phyloP scores from a whole-genome alignment of 768 basidiomycete species.

The Naganishia randhawae region DNA sequence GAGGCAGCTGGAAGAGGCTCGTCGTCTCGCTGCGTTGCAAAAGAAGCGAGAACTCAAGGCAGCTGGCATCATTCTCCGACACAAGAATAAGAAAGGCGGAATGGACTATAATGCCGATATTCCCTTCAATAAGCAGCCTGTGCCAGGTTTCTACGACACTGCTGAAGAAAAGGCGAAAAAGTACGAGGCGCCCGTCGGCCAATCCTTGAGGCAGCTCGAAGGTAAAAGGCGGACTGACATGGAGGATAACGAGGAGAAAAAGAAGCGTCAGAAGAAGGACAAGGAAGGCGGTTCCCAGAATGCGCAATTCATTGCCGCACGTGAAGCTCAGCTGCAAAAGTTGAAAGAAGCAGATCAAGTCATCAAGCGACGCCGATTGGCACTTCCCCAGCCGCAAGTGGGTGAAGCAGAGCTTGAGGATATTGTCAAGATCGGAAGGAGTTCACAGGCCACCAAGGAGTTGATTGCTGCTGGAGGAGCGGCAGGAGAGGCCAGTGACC shows the following conservation, averaged over 20 bases:
- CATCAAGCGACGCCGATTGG: conserved; percentile 75
- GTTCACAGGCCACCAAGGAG: conserved; percentile 80
- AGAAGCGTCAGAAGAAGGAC: conserved; percentile 77
- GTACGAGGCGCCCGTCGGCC: conserved; percentile 80
- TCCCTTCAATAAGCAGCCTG: conserved; percentile 95
- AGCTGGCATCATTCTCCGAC: conserved; percentile 94
- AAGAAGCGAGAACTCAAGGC: conserved; percentile 98
- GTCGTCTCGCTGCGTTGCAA: conserved; percentile 87
- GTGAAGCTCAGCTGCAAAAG: conserved; percentile 96
- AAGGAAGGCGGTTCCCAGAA: conserved; percentile 63
- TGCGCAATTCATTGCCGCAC: conserved; percentile 92
- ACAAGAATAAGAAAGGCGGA: conserved; percentile 85
- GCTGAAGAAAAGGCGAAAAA: conserved; percentile 84
- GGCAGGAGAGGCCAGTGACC: conserved; percentile 65
- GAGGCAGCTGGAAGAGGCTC: conserved; percentile 91
- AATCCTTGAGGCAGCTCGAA: conserved; percentile 83
- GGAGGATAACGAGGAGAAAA: conserved; percentile 79
- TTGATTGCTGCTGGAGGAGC: conserved; percentile 61
- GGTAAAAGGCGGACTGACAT: conserved; percentile 92
- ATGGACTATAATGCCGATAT: conserved; percentile 99
- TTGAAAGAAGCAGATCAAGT: conserved; percentile 96
- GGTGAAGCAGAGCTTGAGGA: conserved; percentile 92
- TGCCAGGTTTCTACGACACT: conserved; percentile 94
- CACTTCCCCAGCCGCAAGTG: conserved; percentile 83
- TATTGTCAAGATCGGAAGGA: conserved; percentile 95